Evolutionary conservation across 108 stramenopile species (phyloP).

Genomic region (Conticribra guillardii): DNA sequence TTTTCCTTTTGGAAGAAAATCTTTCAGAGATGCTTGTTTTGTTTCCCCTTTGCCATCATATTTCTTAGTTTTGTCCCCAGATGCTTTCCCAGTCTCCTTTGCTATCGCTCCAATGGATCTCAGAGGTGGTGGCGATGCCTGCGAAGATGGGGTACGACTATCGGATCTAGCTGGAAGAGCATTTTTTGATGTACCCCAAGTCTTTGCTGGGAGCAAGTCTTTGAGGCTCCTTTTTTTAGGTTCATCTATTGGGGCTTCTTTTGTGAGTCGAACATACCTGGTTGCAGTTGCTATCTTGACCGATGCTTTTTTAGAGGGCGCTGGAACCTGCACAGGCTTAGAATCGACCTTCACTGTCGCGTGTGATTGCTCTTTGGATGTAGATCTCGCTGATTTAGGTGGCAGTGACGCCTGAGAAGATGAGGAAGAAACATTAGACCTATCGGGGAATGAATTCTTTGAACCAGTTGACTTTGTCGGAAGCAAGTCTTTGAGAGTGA

Average conservation of each 20-base stretch:
- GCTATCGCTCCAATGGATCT: not conserved
- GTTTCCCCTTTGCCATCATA: slow-evolving; percentile 5
- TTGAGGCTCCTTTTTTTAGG: not conserved
- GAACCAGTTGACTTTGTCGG: not conserved
- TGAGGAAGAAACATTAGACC: not conserved
- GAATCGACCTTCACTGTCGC: too few relatives aligned
- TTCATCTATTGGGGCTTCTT: not conserved
- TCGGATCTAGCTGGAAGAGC: slow-evolving; percentile 7
- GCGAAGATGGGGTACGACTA: slow-evolving; percentile 5
- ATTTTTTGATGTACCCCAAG: not conserved
- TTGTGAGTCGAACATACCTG: not conserved
- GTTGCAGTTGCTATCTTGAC: not conserved
- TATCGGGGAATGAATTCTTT: slow-evolving; percentile 7
- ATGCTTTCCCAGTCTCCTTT: not conserved
- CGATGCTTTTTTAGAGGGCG: not conserved
- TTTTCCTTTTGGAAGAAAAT: slow-evolving; percentile 15
- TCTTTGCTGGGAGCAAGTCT: not conserved
- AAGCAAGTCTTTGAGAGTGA: not conserved
- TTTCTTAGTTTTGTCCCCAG: not conserved
- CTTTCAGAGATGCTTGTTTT: slow-evolving; percentile 17
- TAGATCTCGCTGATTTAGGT: slow-evolving; percentile 1
- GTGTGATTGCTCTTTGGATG: too few relatives aligned
- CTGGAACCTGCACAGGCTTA: too few relatives aligned
- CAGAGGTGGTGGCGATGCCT: slow-evolving; percentile 12
- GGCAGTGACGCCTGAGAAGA: slow-evolving; percentile 13